A percentile compares a stretch with the other conserved stretches of the same genome.
phyloP scores from a whole-genome alignment of 2,329 filamentous ascomycete genomes.

The Phialophora verrucosa region DNA sequence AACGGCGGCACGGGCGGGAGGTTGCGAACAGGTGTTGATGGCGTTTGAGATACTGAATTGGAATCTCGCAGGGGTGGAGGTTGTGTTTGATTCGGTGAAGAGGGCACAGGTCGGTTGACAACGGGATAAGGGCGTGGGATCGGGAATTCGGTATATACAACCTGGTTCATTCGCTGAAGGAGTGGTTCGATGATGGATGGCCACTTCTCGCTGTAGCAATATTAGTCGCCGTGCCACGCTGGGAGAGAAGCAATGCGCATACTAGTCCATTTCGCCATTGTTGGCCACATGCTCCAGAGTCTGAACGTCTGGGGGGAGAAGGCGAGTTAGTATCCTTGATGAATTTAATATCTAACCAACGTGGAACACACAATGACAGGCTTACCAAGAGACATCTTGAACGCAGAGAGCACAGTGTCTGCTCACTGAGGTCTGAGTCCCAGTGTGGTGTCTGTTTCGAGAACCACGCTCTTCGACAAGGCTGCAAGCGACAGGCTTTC shows the following conservation, averaged over 20 bases:
- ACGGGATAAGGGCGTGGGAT: slow-evolving; percentile 63
- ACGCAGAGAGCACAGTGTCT: neutral
- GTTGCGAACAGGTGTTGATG: slow-evolving; percentile 39
- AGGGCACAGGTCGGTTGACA: slow-evolving; percentile 49
- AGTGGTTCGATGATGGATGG: slow-evolving; percentile 69
- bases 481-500: slow-evolving; percentile 10
- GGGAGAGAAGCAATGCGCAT: slow-evolving; percentile 42
- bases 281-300: slow-evolving; percentile 62
- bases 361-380: neutral
- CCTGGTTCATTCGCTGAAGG: slow-evolving; percentile 72
- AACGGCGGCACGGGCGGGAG: slow-evolving; percentile 49
- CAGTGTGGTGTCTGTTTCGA: neutral
- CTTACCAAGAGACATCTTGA: slow-evolving; percentile 26
- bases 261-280: slow-evolving; percentile 66
- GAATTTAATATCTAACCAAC: neutral
- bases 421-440: neutral
- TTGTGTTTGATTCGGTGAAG: slow-evolving; percentile 28
- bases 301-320: slow-evolving; percentile 53
- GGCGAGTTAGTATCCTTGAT: slow-evolving; percentile 11
- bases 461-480: slow-evolving; percentile 2
- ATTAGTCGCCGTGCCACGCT: slow-evolving; percentile 42
- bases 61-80: slow-evolving; percentile 41
- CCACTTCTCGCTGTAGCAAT: slow-evolving; percentile 67
- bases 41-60: slow-evolving; percentile 47
- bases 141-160: slow-evolving; percentile 75